Evolutionary conservation across 1,284 basidiomycete genomes (phyloP).

Genomic region (Leccinum pallidistipes): DNA sequence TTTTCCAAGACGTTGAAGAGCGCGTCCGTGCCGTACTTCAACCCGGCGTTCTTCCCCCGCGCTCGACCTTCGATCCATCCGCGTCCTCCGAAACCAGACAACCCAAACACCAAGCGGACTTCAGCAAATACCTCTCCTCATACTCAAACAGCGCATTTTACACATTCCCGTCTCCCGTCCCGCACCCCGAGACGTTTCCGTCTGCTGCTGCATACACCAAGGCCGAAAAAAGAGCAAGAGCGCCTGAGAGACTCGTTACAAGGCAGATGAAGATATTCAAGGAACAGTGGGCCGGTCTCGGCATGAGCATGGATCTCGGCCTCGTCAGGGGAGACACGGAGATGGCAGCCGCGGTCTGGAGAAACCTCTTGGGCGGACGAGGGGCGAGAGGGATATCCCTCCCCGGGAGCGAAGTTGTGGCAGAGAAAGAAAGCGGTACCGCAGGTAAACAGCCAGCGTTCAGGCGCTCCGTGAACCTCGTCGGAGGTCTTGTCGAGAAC

Average conservation of each 20-base stretch:
- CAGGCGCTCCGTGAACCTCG: slow-evolving; percentile 64
- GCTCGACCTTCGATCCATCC: slow-evolving; percentile 24
- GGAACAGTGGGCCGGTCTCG: slow-evolving; percentile 89
- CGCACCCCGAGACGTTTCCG: slow-evolving; percentile 21
- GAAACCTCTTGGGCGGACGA: slow-evolving; percentile 84
- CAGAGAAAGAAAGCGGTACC: neutral
- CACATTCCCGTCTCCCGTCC: slow-evolving; percentile 43
- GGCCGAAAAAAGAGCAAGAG: slow-evolving; percentile 45
- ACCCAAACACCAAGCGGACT: slow-evolving; percentile 15
- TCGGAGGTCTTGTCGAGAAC: slow-evolving; percentile 59
- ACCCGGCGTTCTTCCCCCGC: slow-evolving; percentile 41
- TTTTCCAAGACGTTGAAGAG: slow-evolving; percentile 94
- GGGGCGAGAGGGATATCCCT: slow-evolving; percentile 68
- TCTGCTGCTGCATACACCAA: slow-evolving; percentile 24
- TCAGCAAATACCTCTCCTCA: slow-evolving; percentile 21
- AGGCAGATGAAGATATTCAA: slow-evolving; percentile 92
- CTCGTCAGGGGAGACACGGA: slow-evolving; percentile 75
- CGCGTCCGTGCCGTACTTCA: slow-evolving; percentile 84
- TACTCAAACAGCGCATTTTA: slow-evolving; percentile 48
- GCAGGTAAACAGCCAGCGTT: slow-evolving; percentile 32
- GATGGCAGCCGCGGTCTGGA: slow-evolving; percentile 88
- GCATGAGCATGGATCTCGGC: slow-evolving; percentile 81
- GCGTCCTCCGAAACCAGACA: neutral
- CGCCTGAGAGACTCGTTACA: slow-evolving; percentile 80
- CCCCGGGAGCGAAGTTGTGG: slow-evolving; percentile 1